Percentiles rank a stretch among this genome's conserved stretches.
Evolutionary conservation across 305 asterid species (phyloP).

Genomic region (Salvia sclarea): DNA sequence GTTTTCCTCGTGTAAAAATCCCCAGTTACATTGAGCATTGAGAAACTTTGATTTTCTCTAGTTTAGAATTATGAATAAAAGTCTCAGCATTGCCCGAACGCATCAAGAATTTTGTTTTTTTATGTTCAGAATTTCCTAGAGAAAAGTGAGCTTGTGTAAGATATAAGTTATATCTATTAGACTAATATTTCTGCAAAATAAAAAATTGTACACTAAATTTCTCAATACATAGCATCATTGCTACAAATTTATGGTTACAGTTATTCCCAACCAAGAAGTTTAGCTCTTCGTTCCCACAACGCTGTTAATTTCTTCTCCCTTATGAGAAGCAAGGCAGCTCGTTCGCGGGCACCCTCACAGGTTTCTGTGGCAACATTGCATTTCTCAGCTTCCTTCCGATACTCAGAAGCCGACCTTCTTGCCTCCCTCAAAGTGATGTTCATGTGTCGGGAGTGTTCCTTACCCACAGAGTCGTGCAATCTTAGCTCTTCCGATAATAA

Average conservation of each 20-base stretch:
- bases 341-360: conserved; percentile 83
- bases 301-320: conserved; percentile 70
- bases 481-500: conserved; percentile 85
- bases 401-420: conserved; percentile 70
- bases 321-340: conserved; percentile 54
- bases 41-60: conserved; percentile 21
- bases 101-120: not conserved
- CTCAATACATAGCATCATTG: not conserved
- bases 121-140: too few species aligned
- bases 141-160: too few species aligned
- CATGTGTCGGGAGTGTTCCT: conserved; percentile 72
- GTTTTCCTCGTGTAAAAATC: not conserved
- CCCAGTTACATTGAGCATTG: conserved; percentile 23
- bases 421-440: conserved; percentile 79
- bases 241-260: not conserved
- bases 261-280: conserved; percentile 72
- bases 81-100: not conserved
- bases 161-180: not conserved
- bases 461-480: conserved; percentile 64
- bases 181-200: conserved; percentile 27
- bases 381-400: conserved; percentile 87
- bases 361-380: conserved; percentile 92
- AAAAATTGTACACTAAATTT: conserved; percentile 1
- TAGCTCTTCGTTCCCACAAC: conserved; percentile 80
- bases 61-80: conserved; percentile 31